Conservation (phyloP, 1,139 yeast species). For the Protomyces pachydermus region DNA sequence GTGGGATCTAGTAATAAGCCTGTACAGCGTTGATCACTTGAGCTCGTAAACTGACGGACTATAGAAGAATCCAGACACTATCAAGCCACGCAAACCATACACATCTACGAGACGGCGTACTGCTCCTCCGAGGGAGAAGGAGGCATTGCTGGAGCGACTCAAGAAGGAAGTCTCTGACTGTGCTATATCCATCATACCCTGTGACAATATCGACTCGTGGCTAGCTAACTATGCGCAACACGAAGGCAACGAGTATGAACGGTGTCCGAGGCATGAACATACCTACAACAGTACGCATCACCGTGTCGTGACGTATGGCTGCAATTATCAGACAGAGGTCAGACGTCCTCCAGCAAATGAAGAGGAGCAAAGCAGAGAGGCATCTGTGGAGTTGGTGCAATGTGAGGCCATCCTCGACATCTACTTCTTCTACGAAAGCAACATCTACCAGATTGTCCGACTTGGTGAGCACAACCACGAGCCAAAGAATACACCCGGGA, state of each 20-base stretch:
- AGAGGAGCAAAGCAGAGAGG: neutral
- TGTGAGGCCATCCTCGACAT: slow-evolving; percentile 25
- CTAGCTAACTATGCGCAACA: slow-evolving; percentile 16
- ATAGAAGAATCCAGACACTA: neutral
- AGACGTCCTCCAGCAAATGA: neutral
- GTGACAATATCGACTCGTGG: slow-evolving; percentile 19
- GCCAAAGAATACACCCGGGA: neutral
- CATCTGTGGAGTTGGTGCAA: neutral
- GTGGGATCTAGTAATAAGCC: neutral
- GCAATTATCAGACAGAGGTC: slow-evolving; percentile 5
- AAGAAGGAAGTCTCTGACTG: slow-evolving; percentile 14
- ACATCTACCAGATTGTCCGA: slow-evolving; percentile 9
- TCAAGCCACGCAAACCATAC: slow-evolving; percentile 23
- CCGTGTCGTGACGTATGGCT: slow-evolving; percentile 23
- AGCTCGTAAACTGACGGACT: neutral
- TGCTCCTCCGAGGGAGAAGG: slow-evolving; percentile 2
- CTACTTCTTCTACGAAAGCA: slow-evolving; percentile 17
- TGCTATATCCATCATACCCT: slow-evolving; percentile 12
- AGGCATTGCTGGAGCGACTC: slow-evolving; percentile 16
- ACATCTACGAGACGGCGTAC: slow-evolving; percentile 11
- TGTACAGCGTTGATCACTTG: neutral
- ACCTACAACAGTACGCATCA: slow-evolving; percentile 25
- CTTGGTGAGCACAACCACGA: slow-evolving; percentile 18
- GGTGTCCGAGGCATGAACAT: slow-evolving; percentile 19
- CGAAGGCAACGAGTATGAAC: slow-evolving; percentile 22